Evolutionary conservation across 768 basidiomycete genomes (phyloP).

Genomic region (Termitomyces bulborhizus): DNA sequence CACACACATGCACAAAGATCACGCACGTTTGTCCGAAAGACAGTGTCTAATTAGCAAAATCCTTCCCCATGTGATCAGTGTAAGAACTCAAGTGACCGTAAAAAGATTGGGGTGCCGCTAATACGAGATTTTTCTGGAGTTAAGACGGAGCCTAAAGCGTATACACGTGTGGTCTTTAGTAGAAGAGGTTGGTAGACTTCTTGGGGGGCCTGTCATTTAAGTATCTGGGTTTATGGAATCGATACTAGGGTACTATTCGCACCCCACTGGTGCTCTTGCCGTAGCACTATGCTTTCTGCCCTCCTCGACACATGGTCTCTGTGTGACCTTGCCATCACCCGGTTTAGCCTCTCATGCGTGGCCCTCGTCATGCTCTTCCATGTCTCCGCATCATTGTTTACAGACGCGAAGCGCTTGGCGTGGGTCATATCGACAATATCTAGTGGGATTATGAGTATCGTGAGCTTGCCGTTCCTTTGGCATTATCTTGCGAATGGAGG

Average conservation of each 20-base stretch:
- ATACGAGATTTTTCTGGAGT: not conserved
- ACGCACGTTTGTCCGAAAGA: conserved; percentile 5
- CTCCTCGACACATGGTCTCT: not conserved
- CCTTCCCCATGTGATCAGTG: not conserved
- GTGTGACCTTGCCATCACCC: not conserved
- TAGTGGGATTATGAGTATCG: not conserved
- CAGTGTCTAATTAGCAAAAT: not conserved
- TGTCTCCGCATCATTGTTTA: not conserved
- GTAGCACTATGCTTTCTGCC: not conserved
- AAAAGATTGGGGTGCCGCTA: not conserved
- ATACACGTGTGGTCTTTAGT: conserved; percentile 3
- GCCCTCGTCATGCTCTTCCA: not conserved
- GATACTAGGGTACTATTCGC: not conserved
- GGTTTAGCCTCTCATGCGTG: not conserved
- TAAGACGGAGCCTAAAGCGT: not conserved
- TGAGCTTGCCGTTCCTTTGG: conserved; percentile 5
- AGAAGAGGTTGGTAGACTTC: not conserved
- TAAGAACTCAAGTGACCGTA: not conserved
- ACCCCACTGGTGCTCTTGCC: not conserved
- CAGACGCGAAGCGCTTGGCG: conserved; percentile 6
- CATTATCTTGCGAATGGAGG: conserved; percentile 1
- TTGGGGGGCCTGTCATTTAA: not conserved
- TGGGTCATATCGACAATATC: conserved; percentile 15
- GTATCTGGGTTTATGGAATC: not conserved
- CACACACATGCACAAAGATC: conserved; percentile 1